These are phyloP conservation scores for Lentinula raphanica DNA, from an alignment of 768 basidiomycete genomes.

Conservation along the genomic window DNA sequence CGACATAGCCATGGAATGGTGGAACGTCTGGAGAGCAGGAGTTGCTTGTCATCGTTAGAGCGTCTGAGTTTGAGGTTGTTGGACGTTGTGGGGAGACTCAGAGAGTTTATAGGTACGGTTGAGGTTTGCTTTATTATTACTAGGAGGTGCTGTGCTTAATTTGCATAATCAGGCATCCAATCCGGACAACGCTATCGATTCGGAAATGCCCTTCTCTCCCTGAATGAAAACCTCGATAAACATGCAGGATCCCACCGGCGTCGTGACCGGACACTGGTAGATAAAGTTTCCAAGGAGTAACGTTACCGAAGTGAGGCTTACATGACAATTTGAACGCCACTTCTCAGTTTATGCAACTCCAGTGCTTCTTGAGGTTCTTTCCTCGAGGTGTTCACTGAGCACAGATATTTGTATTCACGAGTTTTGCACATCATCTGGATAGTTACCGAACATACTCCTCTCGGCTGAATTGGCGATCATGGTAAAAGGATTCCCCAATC, in stretches of 20 bases:
- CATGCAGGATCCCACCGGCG: constrained; percentile 30
- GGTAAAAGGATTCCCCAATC: background rate
- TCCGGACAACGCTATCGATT: constrained; percentile 20
- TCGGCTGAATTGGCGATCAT: background rate
- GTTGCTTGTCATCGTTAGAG: constrained; percentile 42
- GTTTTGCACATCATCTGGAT: background rate
- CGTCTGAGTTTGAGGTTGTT: constrained; percentile 53
- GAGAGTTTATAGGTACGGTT: constrained; percentile 10
- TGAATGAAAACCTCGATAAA: constrained; percentile 5
- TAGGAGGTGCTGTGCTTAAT: constrained; percentile 25
- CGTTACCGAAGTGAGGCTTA: constrained; percentile 34
- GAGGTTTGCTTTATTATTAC: constrained; percentile 34
- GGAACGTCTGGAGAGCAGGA: constrained; percentile 42
- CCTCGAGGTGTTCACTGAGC: constrained; percentile 8
- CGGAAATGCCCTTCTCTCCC: background rate
- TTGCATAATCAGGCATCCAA: constrained; percentile 30
- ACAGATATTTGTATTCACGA: background rate
- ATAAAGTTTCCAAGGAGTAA: constrained; percentile 35
- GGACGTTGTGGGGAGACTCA: constrained; percentile 22
- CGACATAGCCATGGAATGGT: constrained; percentile 75
- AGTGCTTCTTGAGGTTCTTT: constrained; percentile 13
- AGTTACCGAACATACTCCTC: background rate
- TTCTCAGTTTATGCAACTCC: constrained; percentile 23
- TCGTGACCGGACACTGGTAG: constrained; percentile 23
- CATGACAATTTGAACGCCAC: constrained; percentile 38